A percentile compares a stretch with the other conserved stretches of the same genome.
These are phyloP conservation scores for Lenzites betulinus DNA, from an alignment of 768 basidiomycete genomes.

Conservation along the genomic window DNA sequence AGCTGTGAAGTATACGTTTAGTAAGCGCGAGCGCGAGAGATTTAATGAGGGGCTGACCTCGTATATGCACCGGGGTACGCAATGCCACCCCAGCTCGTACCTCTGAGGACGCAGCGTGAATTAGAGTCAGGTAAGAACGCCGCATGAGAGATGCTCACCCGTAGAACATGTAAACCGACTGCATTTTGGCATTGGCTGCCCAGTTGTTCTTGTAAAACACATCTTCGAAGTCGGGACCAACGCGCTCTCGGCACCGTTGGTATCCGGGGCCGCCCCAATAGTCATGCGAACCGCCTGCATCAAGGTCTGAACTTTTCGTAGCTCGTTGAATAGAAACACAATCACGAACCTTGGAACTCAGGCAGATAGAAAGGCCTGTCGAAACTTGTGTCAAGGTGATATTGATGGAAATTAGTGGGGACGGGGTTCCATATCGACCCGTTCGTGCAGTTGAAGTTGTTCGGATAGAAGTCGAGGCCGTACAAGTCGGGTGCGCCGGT, in stretches of 20 bases:
- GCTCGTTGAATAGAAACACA: conserved; percentile 48
- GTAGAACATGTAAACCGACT: conserved; percentile 86
- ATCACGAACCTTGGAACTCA: conserved; percentile 36
- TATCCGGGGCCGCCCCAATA: conserved; percentile 85
- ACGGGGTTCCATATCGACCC: conserved; percentile 67
- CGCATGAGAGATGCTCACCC: conserved; percentile 45
- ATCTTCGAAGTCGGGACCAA: conserved; percentile 71
- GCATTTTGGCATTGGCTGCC: conserved; percentile 80
- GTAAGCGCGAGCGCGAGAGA: neutral
- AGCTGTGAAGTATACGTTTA: conserved; percentile 43
- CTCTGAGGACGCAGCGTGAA: conserved; percentile 42
- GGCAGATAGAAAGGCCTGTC: conserved; percentile 71
- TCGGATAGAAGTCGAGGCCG: conserved; percentile 65
- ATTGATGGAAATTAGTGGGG: conserved; percentile 60
- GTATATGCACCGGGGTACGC: conserved; percentile 77
- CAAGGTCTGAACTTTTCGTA: neutral
- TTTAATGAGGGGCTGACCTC: conserved; percentile 49
- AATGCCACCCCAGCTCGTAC: conserved; percentile 83
- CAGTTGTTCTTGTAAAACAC: conserved; percentile 80
- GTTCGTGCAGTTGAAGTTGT: conserved; percentile 79
- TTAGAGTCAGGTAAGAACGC: no score
- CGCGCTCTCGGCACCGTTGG: conserved; percentile 60
- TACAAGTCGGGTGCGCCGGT: conserved; percentile 34
- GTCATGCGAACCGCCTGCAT: conserved; percentile 75
- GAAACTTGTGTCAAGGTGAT: conserved; percentile 52